phyloP scores from a whole-genome alignment of 257 asterid species.

The Nemophila menziesii region DNA sequence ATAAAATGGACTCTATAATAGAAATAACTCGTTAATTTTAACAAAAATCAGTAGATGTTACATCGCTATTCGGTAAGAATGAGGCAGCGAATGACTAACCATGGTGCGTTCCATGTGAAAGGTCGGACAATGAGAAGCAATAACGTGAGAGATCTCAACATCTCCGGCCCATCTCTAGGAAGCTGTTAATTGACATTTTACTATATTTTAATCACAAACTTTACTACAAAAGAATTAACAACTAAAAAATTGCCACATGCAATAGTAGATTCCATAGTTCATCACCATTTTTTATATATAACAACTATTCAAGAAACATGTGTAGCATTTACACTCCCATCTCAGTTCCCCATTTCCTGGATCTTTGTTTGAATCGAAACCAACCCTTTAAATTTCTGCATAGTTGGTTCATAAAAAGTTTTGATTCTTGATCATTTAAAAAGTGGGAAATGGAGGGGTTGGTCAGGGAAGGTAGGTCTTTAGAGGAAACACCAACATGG shows the following conservation, averaged over 20 bases:
- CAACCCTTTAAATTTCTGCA: slow-evolving; percentile 1
- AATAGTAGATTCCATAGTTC: slow-evolving; percentile 19
- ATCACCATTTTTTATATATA: slow-evolving; percentile 8
- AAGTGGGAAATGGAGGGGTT: slow-evolving; percentile 24
- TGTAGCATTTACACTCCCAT: slow-evolving; percentile 1
- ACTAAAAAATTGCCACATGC: background rate
- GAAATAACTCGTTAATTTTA: too few species aligned
- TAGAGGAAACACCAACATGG: slow-evolving; percentile 91
- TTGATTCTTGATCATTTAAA: slow-evolving; percentile 1
- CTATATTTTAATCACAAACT: slow-evolving; percentile 10
- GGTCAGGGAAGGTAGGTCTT: slow-evolving; percentile 67
- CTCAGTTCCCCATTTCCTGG: slow-evolving; percentile 33
- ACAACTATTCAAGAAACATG: slow-evolving; percentile 8
- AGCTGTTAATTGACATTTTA: slow-evolving; percentile 1
- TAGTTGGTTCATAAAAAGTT: background rate
- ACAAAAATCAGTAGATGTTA: too few species aligned
- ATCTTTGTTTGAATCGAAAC: slow-evolving; percentile 19
- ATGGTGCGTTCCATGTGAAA: slow-evolving; percentile 19
- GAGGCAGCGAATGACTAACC: slow-evolving; percentile 3
- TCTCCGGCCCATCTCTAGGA: slow-evolving; percentile 15
- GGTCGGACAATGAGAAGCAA: slow-evolving; percentile 14
- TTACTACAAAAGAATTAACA: background rate
- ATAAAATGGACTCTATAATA: too few species aligned
- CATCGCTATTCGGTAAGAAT: background rate
- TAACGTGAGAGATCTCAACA: background rate